Percentiles rank a stretch among this genome's conserved stretches.
These are phyloP conservation scores for Diaporthe sp. DNA, from an alignment of 2,329 filamentous ascomycete genomes.

Conservation along the genomic window DNA sequence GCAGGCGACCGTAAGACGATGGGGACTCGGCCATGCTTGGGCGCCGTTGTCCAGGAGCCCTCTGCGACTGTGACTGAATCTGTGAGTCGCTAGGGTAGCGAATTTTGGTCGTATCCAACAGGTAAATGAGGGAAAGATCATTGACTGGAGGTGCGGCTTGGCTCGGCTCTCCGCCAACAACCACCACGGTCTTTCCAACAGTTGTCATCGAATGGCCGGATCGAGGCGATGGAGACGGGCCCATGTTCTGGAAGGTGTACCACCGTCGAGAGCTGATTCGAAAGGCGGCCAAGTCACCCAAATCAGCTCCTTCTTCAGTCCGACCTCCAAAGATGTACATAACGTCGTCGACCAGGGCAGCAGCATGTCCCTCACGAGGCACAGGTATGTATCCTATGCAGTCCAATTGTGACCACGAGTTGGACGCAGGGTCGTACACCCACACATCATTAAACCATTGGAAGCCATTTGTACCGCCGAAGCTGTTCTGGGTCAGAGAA, in stretches of 20 bases:
- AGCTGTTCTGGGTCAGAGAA: slow-evolving; percentile 66
- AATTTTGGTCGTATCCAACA: slow-evolving; percentile 96
- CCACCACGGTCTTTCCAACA: slow-evolving; percentile 91
- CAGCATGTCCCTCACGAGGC: slow-evolving; percentile 93
- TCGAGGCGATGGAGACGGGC: slow-evolving; percentile 90
- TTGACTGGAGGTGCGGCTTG: slow-evolving; percentile 84
- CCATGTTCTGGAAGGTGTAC: slow-evolving; percentile 99
- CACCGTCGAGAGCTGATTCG: slow-evolving; percentile 84
- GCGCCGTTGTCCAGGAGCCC: slow-evolving; percentile 46
- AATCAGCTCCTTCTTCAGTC: slow-evolving; percentile 91
- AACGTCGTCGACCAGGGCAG: slow-evolving; percentile 93
- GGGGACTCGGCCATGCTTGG: slow-evolving; percentile 51
- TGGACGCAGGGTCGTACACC: slow-evolving; percentile 89
- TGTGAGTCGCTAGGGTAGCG: slow-evolving; percentile 88
- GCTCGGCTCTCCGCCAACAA: slow-evolving; percentile 94
- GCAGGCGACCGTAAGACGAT: slow-evolving; percentile 52
- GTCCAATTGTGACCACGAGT: slow-evolving; percentile 89
- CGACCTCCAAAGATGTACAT: slow-evolving; percentile 99
- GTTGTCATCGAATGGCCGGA: slow-evolving; percentile 99
- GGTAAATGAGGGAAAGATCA: slow-evolving; percentile 90
- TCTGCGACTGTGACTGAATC: slow-evolving; percentile 51
- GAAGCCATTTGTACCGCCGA: slow-evolving; percentile 95
- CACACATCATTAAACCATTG: slow-evolving; percentile 99
- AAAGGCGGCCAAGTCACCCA: slow-evolving; percentile 91
- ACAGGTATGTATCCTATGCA: slow-evolving; percentile 98